Percentiles rank a stretch among this genome's conserved stretches.
phyloP scores from a whole-genome alignment of 768 basidiomycete genomes.

The Macrolepiota fuliginosa region DNA sequence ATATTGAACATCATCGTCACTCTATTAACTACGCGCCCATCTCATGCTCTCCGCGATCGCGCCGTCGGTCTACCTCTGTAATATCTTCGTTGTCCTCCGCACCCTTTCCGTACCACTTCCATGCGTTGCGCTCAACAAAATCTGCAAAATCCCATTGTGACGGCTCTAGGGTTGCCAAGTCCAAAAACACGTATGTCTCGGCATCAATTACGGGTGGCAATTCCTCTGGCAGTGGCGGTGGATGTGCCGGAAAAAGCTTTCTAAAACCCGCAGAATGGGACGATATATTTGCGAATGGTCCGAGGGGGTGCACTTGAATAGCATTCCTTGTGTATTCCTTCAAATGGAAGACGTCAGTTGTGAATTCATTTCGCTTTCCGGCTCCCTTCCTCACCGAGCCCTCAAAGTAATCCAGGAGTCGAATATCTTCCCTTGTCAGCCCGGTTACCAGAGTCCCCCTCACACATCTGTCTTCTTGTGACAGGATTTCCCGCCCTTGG shows the following conservation, averaged over 20 bases:
- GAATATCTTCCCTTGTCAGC: slow-evolving; percentile 60
- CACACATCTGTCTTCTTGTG: slow-evolving; percentile 63
- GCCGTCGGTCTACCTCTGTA: slow-evolving; percentile 50
- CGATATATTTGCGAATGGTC: slow-evolving; percentile 32
- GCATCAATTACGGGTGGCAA: slow-evolving; percentile 39
- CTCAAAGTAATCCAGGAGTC: slow-evolving; percentile 78
- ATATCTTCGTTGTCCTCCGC: slow-evolving; percentile 31
- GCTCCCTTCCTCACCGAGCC: slow-evolving; percentile 50
- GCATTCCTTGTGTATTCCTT: slow-evolving; percentile 71
- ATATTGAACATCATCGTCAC: not conserved
- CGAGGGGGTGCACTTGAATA: slow-evolving; percentile 58
- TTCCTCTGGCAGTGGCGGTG: slow-evolving; percentile 37
- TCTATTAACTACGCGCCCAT: not conserved
- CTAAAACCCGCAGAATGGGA: slow-evolving; percentile 21
- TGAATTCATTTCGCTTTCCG: not conserved
- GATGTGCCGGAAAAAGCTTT: slow-evolving; percentile 36
- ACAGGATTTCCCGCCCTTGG: slow-evolving; percentile 37
- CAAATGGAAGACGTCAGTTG: slow-evolving; percentile 1
- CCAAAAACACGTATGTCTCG: slow-evolving; percentile 73
- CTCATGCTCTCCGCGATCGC: slow-evolving; percentile 43
- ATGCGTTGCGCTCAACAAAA: slow-evolving; percentile 73
- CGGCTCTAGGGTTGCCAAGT: slow-evolving; percentile 43
- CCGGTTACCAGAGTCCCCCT: slow-evolving; percentile 80
- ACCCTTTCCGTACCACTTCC: slow-evolving; percentile 67
- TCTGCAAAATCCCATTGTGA: slow-evolving; percentile 80